phyloP scores from a whole-genome alignment of 352 stramenopile species.

The Hyphochytrium catenoides region DNA sequence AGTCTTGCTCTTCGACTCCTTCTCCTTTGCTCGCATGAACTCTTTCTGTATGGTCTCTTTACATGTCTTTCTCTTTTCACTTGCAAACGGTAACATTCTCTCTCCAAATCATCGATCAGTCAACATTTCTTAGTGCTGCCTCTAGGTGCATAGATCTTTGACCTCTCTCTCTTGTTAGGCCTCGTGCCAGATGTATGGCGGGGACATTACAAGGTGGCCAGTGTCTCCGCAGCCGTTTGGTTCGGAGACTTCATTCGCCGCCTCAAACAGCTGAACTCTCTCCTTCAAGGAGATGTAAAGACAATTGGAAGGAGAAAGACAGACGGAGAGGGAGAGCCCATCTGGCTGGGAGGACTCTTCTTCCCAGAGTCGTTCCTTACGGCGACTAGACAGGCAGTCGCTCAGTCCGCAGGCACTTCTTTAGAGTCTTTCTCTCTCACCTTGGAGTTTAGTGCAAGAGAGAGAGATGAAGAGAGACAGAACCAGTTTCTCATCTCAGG shows the following conservation, averaged over 20 bases:
- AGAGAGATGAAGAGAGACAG: conserved; percentile 10
- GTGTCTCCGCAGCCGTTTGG: conserved; percentile 45
- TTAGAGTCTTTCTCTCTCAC: conserved; percentile 62
- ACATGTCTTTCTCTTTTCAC: too few relatives aligned
- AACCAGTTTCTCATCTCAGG: conserved; percentile 13
- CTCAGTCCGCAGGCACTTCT: conserved; percentile 39
- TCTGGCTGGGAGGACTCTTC: conserved; percentile 78
- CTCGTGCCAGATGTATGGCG: conserved; percentile 31
- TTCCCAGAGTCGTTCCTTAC: conserved; percentile 76
- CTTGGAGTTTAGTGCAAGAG: conserved; percentile 39
- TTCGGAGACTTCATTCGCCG: conserved; percentile 48
- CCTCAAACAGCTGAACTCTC: conserved; percentile 25
- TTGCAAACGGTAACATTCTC: too few relatives aligned
- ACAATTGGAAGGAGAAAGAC: conserved; percentile 8
- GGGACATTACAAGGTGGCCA: conserved; percentile 23
- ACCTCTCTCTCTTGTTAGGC: too few relatives aligned
- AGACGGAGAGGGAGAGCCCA: conserved; percentile 9
- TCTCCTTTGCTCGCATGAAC: too few relatives aligned
- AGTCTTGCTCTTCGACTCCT: too few relatives aligned
- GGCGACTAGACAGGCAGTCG: conserved; percentile 63
- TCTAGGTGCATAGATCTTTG: too few relatives aligned
- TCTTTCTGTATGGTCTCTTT: too few relatives aligned
- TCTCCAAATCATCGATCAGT: too few relatives aligned
- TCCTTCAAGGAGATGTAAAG: conserved; percentile 15
- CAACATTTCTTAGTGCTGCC: too few relatives aligned